phyloP scores from a whole-genome alignment of 345 rosid species.

The Brassica cretica region DNA sequence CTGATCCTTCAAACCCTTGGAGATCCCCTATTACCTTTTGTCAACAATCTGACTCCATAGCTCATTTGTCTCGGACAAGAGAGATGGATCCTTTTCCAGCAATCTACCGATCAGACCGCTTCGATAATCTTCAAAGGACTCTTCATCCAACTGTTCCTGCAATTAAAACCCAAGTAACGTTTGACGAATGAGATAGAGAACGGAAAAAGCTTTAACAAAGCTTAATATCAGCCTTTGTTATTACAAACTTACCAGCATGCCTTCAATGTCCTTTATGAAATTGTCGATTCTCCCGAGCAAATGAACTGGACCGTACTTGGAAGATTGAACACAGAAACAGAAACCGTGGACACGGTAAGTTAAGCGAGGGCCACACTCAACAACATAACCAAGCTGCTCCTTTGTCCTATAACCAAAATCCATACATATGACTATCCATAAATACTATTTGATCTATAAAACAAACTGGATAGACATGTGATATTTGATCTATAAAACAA shows the following conservation, averaged over 20 bases:
- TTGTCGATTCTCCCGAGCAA: constrained; percentile 77
- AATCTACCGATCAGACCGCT: constrained; percentile 79
- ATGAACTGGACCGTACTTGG: constrained; percentile 78
- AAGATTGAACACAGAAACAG: constrained; percentile 86
- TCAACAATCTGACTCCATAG: constrained; percentile 85
- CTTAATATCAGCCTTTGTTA: not conserved
- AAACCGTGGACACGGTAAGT: constrained; percentile 81
- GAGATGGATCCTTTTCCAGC: constrained; percentile 88
- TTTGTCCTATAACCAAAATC: constrained; percentile 61
- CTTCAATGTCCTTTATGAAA: constrained; percentile 69
- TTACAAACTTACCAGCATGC: constrained; percentile 57
- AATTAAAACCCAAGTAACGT: constrained; percentile 6
- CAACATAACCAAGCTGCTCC: constrained; percentile 98
- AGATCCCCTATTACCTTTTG: constrained; percentile 55
- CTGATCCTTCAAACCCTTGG: not conserved
- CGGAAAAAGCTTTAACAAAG: not conserved
- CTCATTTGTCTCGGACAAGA: constrained; percentile 72
- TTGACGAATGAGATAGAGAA: not conserved
- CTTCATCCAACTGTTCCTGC: constrained; percentile 76
- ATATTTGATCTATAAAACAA: constrained; percentile 1
- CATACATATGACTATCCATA: not conserved
- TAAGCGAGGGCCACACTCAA: constrained; percentile 74
- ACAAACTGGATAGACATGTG: not conserved
- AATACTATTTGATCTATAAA: not conserved
- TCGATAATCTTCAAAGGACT: constrained; percentile 70